phyloP scores from a whole-genome alignment of 805 yeast genomes.

The Yarrowia sp. region DNA sequence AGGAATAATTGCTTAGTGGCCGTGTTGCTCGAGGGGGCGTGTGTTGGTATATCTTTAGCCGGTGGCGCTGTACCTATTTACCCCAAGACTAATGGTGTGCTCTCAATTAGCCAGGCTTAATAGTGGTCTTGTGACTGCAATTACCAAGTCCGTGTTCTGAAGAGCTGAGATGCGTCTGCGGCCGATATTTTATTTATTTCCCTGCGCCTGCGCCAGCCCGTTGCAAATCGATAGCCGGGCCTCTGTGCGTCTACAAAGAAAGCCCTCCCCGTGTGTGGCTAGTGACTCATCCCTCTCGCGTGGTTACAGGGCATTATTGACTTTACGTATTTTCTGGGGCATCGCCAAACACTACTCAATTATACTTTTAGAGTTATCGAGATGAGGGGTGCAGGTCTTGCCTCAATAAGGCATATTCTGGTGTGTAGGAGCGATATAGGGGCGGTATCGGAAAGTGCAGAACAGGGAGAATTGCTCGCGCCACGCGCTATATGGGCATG shows the following conservation, averaged over 20 bases:
- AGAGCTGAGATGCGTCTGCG: neutral
- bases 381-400: conserved; percentile 24
- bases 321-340: conserved; percentile 9
- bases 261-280: neutral
- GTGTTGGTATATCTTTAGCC: neutral
- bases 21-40: neutral
- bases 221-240: neutral
- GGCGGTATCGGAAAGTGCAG: conserved; percentile 9
- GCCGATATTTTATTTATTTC: conserved; percentile 5
- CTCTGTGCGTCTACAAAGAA: neutral
- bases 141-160: neutral
- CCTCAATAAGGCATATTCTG: neutral
- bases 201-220: neutral
- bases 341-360: neutral
- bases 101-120: neutral
- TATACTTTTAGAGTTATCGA: neutral
- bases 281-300: conserved; percentile 20
- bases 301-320: neutral
- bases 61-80: neutral
- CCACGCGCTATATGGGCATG: neutral
- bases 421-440: neutral
- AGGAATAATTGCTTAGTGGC: neutral
- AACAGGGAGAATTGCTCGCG: neutral
- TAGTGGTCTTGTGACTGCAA: conserved; percentile 15
- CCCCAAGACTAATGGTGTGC: neutral